Conservation (phyloP, 23 red algal species). For the Gracilaria domingensis region DNA sequence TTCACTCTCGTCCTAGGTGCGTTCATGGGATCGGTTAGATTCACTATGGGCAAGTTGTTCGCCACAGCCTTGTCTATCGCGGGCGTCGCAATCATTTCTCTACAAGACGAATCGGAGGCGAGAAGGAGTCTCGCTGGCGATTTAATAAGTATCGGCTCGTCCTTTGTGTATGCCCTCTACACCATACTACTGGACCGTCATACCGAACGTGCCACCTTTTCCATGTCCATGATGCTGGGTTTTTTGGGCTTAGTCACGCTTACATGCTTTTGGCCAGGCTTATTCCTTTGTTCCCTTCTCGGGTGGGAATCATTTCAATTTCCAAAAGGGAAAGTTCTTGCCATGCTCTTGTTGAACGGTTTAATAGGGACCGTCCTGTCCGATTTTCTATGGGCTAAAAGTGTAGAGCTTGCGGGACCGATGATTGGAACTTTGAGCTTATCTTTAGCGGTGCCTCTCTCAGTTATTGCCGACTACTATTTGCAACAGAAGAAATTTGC, state of each 20-base stretch:
- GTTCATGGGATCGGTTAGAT: slow-evolving; percentile 61
- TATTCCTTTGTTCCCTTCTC: slow-evolving; percentile 53
- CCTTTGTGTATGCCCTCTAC: slow-evolving; percentile 84
- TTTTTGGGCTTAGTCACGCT: slow-evolving; percentile 61
- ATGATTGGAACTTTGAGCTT: slow-evolving; percentile 88
- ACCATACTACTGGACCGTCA: slow-evolving; percentile 61
- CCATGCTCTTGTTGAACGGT: slow-evolving; percentile 75
- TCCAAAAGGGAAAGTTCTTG: slow-evolving; percentile 40
- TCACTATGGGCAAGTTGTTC: slow-evolving; percentile 59
- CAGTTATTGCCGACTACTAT: slow-evolving; percentile 71
- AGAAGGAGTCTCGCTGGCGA: slow-evolving; percentile 60
- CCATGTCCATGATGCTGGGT: slow-evolving; percentile 77
- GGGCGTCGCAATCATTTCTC: slow-evolving; percentile 75
- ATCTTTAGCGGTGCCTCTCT: slow-evolving; percentile 84
- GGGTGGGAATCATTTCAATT: slow-evolving; percentile 69
- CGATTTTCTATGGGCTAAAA: slow-evolving; percentile 95
- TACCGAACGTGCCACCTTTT: not conserved
- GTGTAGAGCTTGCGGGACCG: slow-evolving; percentile 82
- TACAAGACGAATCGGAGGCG: slow-evolving; percentile 47
- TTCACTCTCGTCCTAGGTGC: slow-evolving; percentile 89
- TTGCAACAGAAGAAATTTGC: slow-evolving; percentile 32
- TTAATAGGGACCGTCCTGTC: slow-evolving; percentile 90
- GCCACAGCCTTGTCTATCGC: slow-evolving; percentile 65
- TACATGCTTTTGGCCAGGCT: slow-evolving; percentile 36
- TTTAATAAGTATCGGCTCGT: slow-evolving; percentile 62